These are phyloP conservation scores for Hymenoscyphus linearis DNA, from an alignment of 2,329 filamentous ascomycete species.

Conservation along the genomic window DNA sequence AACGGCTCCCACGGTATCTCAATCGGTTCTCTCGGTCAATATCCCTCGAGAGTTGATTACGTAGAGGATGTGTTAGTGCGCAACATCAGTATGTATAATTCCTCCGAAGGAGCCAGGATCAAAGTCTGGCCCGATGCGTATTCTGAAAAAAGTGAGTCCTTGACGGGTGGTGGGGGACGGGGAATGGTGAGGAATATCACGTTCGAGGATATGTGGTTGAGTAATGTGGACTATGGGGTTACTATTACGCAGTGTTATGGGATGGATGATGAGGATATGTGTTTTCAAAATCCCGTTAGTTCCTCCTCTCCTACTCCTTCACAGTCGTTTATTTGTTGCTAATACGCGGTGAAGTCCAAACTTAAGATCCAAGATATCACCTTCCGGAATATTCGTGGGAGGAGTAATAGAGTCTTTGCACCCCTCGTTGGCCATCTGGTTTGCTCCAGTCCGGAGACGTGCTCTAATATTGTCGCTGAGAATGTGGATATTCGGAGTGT, in stretches of 20 bases:
- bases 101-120: not conserved
- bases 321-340: not conserved
- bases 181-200: not conserved
- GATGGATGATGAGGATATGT: not conserved
- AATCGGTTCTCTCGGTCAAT: not conserved
- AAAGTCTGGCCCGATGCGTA: not conserved
- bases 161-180: not conserved
- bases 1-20: not conserved
- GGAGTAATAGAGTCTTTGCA: not conserved
- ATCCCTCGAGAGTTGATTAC: not conserved
- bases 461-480: conserved; percentile 10
- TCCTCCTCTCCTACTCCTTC: no score
- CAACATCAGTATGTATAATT: not conserved
- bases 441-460: conserved; percentile 7
- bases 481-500: conserved; percentile 11
- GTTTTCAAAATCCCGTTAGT: not conserved
- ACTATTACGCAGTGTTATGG: not conserved
- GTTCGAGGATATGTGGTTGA: not conserved
- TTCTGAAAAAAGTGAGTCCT: not conserved
- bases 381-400: not conserved
- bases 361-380: not conserved
- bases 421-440: conserved; percentile 35
- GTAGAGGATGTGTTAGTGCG: not conserved
- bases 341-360: not conserved
- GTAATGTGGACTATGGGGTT: not conserved